Conservation (phyloP, 139 green algal species). For the Micractinium conductrix region DNA sequence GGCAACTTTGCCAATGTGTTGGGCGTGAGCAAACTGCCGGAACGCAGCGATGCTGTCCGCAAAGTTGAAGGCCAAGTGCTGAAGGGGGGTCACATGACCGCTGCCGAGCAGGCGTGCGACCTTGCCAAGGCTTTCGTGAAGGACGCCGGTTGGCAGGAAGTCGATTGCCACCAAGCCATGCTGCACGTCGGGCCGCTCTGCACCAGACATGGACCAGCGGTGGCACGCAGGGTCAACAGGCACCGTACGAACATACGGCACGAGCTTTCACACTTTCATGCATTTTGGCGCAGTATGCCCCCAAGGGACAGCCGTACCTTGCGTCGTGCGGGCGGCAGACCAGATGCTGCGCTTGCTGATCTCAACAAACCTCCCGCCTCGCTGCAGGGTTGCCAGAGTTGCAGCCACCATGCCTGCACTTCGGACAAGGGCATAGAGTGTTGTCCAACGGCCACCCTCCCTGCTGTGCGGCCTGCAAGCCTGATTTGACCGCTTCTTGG, state of each 20-base stretch:
- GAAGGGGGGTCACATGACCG: constrained; percentile 54
- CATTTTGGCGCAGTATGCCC: too few species aligned
- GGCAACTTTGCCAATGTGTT: constrained; percentile 88
- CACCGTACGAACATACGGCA: too few species aligned
- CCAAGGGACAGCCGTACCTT: too few species aligned
- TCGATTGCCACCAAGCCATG: constrained; percentile 1
- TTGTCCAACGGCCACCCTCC: too few species aligned
- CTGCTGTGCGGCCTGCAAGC: too few species aligned
- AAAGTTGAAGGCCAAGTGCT: constrained; percentile 47
- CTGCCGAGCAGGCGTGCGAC: constrained; percentile 44
- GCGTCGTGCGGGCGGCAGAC: constrained; percentile 50
- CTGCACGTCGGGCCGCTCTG: constrained; percentile 16
- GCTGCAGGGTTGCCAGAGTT: constrained; percentile 59
- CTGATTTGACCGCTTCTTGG: too few species aligned
- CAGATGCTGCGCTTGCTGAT: constrained; percentile 91
- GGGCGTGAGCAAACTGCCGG: too few species aligned
- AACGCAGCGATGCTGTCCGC: constrained; percentile 57
- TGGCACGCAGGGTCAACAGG: too few species aligned
- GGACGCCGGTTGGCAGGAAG: constrained; percentile 67
- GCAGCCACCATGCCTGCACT: constrained; percentile 58
- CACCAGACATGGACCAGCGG: too few species aligned
- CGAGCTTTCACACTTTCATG: too few species aligned
- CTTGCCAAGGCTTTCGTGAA: constrained; percentile 45
- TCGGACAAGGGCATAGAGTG: too few species aligned
- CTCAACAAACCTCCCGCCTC: constrained; percentile 71